Percentiles rank a stretch among this genome's conserved stretches.
Evolutionary conservation across 768 basidiomycete genomes (phyloP).

Genomic region (Xerocomellus intermedius): DNA sequence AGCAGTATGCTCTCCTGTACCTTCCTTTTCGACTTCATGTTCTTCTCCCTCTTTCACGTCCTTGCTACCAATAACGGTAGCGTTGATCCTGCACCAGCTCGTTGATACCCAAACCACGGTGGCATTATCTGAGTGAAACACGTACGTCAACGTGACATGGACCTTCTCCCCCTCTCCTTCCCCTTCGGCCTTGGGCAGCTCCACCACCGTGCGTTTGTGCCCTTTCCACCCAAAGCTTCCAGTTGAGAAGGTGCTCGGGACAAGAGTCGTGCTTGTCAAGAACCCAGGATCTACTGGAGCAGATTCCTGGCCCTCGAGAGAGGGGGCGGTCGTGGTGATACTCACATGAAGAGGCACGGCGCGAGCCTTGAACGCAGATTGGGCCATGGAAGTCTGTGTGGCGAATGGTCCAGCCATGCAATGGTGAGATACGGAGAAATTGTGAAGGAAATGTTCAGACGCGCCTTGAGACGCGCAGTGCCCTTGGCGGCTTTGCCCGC

Average conservation of each 20-base stretch:
- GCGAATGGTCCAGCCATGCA: neutral
- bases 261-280: conserved; percentile 54
- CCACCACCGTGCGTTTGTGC: conserved; percentile 61
- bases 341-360: conserved; percentile 69
- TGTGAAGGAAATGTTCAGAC: conserved; percentile 4
- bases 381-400: conserved; percentile 44
- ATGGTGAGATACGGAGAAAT: neutral
- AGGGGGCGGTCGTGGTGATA: conserved; percentile 64
- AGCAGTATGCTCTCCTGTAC: conserved; percentile 20
- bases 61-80: conserved; percentile 73
- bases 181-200: conserved; percentile 51
- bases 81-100: conserved; percentile 58
- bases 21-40: conserved; percentile 33
- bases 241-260: conserved; percentile 62
- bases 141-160: conserved; percentile 72
- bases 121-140: conserved; percentile 16
- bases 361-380: conserved; percentile 56
- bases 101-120: neutral
- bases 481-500: conserved; percentile 38
- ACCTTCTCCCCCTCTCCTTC: conserved; percentile 58
- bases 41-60: conserved; percentile 42
- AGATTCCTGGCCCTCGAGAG: conserved; percentile 30
- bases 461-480: conserved; percentile 47
- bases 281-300: conserved; percentile 54
- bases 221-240: conserved; percentile 89